Evolutionary conservation across 805 yeast genomes (phyloP), one percentile per base, ranked within the genome.

Genomic region (Dipodascus geniculatus): DNA sequence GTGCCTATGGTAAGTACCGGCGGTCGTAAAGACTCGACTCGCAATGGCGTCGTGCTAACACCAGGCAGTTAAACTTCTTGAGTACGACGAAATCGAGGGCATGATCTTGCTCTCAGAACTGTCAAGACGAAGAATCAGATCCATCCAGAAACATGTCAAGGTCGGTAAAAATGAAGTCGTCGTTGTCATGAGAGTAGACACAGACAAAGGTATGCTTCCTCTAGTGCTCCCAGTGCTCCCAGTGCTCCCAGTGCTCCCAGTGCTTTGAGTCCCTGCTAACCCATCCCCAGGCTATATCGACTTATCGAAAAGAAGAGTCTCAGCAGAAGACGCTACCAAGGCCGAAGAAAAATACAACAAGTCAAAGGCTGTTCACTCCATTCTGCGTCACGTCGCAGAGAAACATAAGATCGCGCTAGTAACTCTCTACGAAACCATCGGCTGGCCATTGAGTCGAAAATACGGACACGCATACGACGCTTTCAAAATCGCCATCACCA

Each of bases 111-210:
- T 93, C 64, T 85, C 96, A 47, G 99, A 93, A 74, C 79, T 93
- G 63, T 90, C 98, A 38, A 87, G 99, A 80, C 88, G 99, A 78
- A 95, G 99, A 76, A 93, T 93, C 65, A 82, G 99, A 71, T 88
- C 97, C 53, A 93, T 93, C 67, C 99, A 93, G 73, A 93, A 93
- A 70, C 80, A 89, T 69, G 90, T 93, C 71, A 85, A 98, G 75
- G 98, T 93, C 59, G 99, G 99, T 60, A 88, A 95, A 70, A 93
- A 93, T 68, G 99, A 93, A 73, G 97, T 93, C 54, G 99, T 91
- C 33, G 97, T 93, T 56, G 99, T 93, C 8, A 77, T 93, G 67
- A 85, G 99, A 76, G 99, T 93, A 57, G 99, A 93, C 73, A 90
- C 90, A 71, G 99, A 93, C 71, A 93, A 93, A 73, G 99, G 44